A percentile compares a stretch with the other conserved stretches of the same genome.
Evolutionary conservation across 2,329 filamentous ascomycete species (phyloP).

Genomic region (Aspergillus uvarum): DNA sequence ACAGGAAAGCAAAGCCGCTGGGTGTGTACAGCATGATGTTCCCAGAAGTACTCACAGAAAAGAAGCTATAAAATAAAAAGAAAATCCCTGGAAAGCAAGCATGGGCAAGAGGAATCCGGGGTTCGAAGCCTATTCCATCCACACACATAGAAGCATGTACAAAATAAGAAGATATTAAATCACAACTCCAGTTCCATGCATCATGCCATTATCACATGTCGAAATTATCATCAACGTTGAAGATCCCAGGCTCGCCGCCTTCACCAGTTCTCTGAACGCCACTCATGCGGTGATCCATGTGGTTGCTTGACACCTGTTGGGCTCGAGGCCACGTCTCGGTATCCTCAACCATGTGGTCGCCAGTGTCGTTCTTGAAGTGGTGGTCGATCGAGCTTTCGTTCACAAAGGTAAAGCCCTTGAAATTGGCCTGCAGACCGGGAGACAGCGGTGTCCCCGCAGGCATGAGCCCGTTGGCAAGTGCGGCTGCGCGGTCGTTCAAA

Average conservation of each 20-base stretch:
- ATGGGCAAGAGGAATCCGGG: conserved; percentile 14
- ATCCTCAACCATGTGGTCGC: conserved; percentile 46
- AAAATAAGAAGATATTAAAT: conserved; percentile 23
- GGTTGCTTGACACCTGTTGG: conserved; percentile 32
- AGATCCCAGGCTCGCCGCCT: conserved; percentile 40
- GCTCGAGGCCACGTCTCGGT: conserved; percentile 34
- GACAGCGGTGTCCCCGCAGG: conserved; percentile 88
- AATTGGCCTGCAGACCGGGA: conserved; percentile 95
- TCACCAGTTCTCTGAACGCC: conserved; percentile 44
- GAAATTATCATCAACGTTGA: conserved; percentile 47
- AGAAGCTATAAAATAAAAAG: not conserved
- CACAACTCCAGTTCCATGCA: conserved; percentile 43
- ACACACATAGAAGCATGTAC: conserved; percentile 32
- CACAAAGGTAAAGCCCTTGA: conserved; percentile 98
- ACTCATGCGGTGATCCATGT: conserved; percentile 44
- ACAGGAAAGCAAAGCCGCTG: conserved; percentile 8
- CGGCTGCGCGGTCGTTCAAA: conserved; percentile 85
- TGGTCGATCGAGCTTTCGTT: conserved; percentile 91
- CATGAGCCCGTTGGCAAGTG: conserved; percentile 75
- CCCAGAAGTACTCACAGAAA: not conserved
- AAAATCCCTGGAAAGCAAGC: not conserved
- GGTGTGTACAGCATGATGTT: not conserved
- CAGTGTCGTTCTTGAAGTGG: conserved; percentile 37
- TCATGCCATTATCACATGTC: conserved; percentile 44
- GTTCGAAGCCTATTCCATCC: conserved; percentile 18